Evolutionary conservation across 2,329 filamentous ascomycete genomes (phyloP).

Genomic region (Diaporthe citriasiana): DNA sequence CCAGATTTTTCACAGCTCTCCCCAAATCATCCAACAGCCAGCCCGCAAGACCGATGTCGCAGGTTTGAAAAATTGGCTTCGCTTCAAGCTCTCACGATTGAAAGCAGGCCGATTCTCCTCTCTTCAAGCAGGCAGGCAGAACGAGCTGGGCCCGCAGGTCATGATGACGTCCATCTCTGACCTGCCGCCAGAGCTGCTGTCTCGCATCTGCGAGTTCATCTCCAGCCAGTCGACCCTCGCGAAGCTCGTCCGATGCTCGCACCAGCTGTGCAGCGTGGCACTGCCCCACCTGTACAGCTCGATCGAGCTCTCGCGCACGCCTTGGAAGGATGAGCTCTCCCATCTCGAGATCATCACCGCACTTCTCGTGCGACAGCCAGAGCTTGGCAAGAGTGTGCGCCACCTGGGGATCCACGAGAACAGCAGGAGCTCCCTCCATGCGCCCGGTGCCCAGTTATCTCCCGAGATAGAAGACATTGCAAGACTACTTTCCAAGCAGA

Average conservation of each 20-base stretch:
- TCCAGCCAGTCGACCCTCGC: slow-evolving; percentile 33
- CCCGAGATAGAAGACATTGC: slow-evolving; percentile 10
- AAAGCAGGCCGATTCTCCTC: not conserved
- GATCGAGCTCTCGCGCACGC: slow-evolving; percentile 31
- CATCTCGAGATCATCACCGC: slow-evolving; percentile 32
- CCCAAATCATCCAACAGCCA: not conserved
- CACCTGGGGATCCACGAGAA: slow-evolving; percentile 28
- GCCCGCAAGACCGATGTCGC: not conserved
- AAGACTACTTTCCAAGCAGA: not conserved
- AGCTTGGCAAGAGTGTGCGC: slow-evolving; percentile 31
- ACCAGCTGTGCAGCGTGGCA: slow-evolving; percentile 26
- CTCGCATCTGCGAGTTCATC: slow-evolving; percentile 33
- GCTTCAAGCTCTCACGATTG: not conserved
- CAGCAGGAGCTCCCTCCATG: not conserved
- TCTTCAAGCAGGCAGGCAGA: not conserved
- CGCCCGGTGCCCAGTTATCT: not conserved
- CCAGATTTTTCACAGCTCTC: not conserved
- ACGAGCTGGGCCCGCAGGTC: not conserved
- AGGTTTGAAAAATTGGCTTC: not conserved
- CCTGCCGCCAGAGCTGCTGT: slow-evolving; percentile 31
- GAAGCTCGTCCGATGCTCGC: slow-evolving; percentile 25
- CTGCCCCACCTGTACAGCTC: slow-evolving; percentile 25
- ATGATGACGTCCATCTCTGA: slow-evolving; percentile 25
- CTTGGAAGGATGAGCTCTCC: slow-evolving; percentile 8
- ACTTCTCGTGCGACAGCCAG: slow-evolving; percentile 22